Conservation (phyloP, 768 basidiomycete genomes). For the Mycena latifolia region DNA sequence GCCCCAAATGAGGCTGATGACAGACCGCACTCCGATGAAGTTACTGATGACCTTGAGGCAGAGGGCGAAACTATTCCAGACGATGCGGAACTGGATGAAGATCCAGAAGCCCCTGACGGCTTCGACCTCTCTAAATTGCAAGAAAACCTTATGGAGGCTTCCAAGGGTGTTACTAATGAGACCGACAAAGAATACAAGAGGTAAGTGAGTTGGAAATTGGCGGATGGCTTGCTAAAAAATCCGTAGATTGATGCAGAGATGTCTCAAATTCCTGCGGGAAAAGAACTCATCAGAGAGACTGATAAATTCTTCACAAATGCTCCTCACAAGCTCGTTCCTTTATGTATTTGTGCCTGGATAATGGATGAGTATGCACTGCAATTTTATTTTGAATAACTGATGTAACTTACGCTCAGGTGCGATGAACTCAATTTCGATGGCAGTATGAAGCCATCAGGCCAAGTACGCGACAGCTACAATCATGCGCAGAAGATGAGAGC, state of each 20-base stretch:
- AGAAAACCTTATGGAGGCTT: no score
- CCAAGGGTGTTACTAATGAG: no score
- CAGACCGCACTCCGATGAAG: no score
- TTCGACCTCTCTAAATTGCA: no score
- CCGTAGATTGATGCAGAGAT: background rate
- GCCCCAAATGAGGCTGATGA: no score
- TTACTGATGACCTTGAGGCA: no score
- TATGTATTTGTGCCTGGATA: constrained; percentile 11
- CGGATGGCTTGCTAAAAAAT: no score
- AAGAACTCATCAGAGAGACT: background rate
- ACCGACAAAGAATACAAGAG: no score
- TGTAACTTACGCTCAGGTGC: background rate
- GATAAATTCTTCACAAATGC: background rate
- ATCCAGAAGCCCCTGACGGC: no score
- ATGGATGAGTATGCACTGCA: constrained; percentile 29
- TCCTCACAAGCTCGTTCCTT: background rate
- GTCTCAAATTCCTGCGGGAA: background rate
- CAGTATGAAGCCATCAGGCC: background rate
- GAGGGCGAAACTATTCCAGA: no score
- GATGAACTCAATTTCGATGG: background rate
- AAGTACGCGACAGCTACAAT: background rate
- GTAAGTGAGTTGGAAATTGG: no score
- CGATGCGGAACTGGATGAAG: no score
- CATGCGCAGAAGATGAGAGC: constrained; percentile 36
- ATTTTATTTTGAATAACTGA: constrained; percentile 9